Conservation (phyloP, 441 rosid genomes). For the Omphalea diandra region DNA sequence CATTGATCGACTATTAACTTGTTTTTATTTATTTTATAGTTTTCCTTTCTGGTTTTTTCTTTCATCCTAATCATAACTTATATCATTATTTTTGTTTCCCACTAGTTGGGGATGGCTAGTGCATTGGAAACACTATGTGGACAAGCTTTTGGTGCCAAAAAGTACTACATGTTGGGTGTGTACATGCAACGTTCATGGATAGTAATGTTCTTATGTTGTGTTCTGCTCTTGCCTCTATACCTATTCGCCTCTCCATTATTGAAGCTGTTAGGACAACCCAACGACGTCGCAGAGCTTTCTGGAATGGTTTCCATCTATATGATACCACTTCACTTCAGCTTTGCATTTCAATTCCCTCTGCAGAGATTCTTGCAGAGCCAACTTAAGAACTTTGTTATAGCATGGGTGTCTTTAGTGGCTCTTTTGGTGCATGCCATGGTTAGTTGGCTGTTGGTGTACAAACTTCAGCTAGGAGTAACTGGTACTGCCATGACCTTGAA, state of each 20-base stretch:
- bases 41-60: neutral
- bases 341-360: slow-evolving; percentile 65
- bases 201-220: slow-evolving; percentile 58
- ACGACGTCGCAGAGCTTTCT: slow-evolving; percentile 61
- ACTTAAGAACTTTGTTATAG: slow-evolving; percentile 56
- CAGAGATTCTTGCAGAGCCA: slow-evolving; percentile 77
- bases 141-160: slow-evolving; percentile 84
- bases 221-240: slow-evolving; percentile 65
- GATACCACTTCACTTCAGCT: slow-evolving; percentile 77
- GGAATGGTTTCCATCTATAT: slow-evolving; percentile 44
- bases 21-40: no score
- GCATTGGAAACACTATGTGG: slow-evolving; percentile 88
- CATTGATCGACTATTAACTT: no score
- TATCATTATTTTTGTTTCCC: neutral
- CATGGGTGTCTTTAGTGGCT: slow-evolving; percentile 43
- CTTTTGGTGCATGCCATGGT: slow-evolving; percentile 53
- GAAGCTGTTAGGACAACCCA: slow-evolving; percentile 65
- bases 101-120: slow-evolving; percentile 84
- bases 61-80: no score
- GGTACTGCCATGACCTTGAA: slow-evolving; percentile 51
- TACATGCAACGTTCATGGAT: slow-evolving; percentile 91
- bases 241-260: slow-evolving; percentile 56
- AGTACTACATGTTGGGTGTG: slow-evolving; percentile 71
- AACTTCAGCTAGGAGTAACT: slow-evolving; percentile 50
- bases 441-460: slow-evolving; percentile 58